phyloP scores from a whole-genome alignment of 192 early-diverging fungal genomes.

The Rhizophagus prolifer region DNA sequence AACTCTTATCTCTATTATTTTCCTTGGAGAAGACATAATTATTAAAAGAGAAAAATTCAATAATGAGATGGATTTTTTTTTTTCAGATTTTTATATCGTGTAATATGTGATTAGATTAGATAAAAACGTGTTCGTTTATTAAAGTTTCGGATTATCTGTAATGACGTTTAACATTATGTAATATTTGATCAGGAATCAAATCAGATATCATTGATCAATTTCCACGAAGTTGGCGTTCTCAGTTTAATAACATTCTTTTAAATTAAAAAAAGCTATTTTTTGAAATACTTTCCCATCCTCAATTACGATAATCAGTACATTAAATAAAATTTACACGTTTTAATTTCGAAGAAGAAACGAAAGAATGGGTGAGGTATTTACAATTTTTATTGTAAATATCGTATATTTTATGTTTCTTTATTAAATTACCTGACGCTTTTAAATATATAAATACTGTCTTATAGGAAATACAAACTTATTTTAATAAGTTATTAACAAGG shows the following conservation, averaged over 20 bases:
- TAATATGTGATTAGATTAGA: not conserved
- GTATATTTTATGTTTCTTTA: not conserved
- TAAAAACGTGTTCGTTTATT: not conserved
- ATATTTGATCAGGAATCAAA: not conserved
- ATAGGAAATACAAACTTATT: slow-evolving; percentile 26
- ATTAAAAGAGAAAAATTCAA: not conserved
- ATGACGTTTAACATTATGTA: not conserved
- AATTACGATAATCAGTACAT: no score
- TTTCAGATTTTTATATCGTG: not conserved
- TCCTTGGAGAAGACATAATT: slow-evolving; percentile 30
- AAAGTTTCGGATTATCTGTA: no score
- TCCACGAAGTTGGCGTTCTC: not conserved
- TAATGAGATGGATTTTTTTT: not conserved
- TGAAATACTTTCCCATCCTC: no score
- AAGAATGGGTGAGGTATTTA: slow-evolving; percentile 15
- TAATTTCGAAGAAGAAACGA: not conserved
- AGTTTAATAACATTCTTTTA: not conserved
- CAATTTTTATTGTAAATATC: not conserved
- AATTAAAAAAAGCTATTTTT: no score
- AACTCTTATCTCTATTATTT: slow-evolving; percentile 68
- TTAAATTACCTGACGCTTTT: not conserved
- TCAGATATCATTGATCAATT: no score
- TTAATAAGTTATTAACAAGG: slow-evolving; percentile 26
- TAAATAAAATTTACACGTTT: not conserved
- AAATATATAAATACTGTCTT: not conserved